A percentile compares a stretch with the other conserved stretches of the same genome.
Conservation (phyloP, 768 basidiomycete genomes). For the Russula sp. region DNA sequence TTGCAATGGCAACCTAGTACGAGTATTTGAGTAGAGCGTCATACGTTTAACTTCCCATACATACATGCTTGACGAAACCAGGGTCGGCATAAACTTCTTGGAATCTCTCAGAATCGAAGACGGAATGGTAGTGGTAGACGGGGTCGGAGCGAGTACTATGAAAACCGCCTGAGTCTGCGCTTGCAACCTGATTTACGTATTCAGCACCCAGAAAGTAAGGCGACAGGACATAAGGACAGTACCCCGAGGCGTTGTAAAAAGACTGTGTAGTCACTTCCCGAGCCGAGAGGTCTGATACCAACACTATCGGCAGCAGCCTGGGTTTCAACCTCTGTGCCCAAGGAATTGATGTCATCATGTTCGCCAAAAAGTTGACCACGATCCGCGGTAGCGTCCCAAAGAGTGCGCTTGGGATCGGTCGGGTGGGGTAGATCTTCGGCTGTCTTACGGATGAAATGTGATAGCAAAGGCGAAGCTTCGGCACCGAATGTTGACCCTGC, state of each 20-base stretch:
- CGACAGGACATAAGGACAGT: slow-evolving; percentile 35
- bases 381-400: slow-evolving; percentile 78
- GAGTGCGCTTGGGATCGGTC: slow-evolving; percentile 54
- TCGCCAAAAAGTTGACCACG: slow-evolving; percentile 49
- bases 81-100: slow-evolving; percentile 63
- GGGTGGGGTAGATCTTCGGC: slow-evolving; percentile 77
- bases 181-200: slow-evolving; percentile 35
- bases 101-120: slow-evolving; percentile 59
- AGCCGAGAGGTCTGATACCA: slow-evolving; percentile 64
- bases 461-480: slow-evolving; percentile 74
- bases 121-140: slow-evolving; percentile 60
- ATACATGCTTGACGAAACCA: slow-evolving; percentile 55
- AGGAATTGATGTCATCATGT: slow-evolving; percentile 45
- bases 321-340: slow-evolving; percentile 41
- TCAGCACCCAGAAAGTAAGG: slow-evolving; percentile 35
- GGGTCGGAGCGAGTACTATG: slow-evolving; percentile 42
- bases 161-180: slow-evolving; percentile 40
- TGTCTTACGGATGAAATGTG: slow-evolving; percentile 64
- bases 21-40: not conserved
- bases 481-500: slow-evolving; percentile 57
- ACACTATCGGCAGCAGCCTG: slow-evolving; percentile 37
- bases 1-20: slow-evolving; percentile 53
- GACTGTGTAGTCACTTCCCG: slow-evolving; percentile 88
- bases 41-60: slow-evolving; percentile 24
- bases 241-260: slow-evolving; percentile 82